Base-by-base conservation (phyloP, 1,284 basidiomycete genomes). In the Schizophyllum commune region DNA sequence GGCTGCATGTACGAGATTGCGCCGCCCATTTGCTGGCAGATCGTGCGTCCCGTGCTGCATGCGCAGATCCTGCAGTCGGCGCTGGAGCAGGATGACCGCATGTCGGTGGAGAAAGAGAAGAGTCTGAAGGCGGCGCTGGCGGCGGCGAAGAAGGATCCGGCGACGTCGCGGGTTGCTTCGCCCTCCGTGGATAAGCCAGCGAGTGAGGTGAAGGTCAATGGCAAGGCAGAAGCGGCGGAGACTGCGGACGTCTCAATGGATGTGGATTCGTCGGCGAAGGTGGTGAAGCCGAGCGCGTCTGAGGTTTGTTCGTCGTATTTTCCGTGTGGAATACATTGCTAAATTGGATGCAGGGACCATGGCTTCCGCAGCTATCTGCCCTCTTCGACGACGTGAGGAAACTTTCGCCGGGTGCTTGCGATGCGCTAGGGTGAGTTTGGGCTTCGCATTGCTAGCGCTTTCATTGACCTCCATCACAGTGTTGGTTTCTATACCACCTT, bases 401-500 rank as follows among this genome's bases (percentile, higher is more conserved):
- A 66, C 81, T 91, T 54, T 82, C 88, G 5, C 89, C 91, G 39
- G 78, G 79, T 19, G 83, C 83, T 7, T 80, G 77, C 59, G 82
- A 88, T 51, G 73, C 85, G 58, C 83, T 94, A 65, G 91, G 92
- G 91, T 92, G 69, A 66, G 84, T 58, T 33, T 1, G 20, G 34
- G 55, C 47, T 34, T 32, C 32, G 56, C 22, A 51, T 17, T 59
- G 55, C 53, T n/a, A 57, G 58, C 13, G n/a, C 54, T 47, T 52
- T 32, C 33, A 34, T 33, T 58, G 33, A 55, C 21, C 63, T 19
- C 60, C 66, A 6, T 52, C 62, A 53, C 51, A 95, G 94, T 5
- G 87, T 92, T 34, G 89, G 86, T 1, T 98, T 98, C 75, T 96
- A 94, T 67, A 76, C 92, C 53, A 94, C 94, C 0, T 98, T 97